Evolutionary conservation across 1,284 basidiomycete species (phyloP).

Genomic region (Cerrena zonata): DNA sequence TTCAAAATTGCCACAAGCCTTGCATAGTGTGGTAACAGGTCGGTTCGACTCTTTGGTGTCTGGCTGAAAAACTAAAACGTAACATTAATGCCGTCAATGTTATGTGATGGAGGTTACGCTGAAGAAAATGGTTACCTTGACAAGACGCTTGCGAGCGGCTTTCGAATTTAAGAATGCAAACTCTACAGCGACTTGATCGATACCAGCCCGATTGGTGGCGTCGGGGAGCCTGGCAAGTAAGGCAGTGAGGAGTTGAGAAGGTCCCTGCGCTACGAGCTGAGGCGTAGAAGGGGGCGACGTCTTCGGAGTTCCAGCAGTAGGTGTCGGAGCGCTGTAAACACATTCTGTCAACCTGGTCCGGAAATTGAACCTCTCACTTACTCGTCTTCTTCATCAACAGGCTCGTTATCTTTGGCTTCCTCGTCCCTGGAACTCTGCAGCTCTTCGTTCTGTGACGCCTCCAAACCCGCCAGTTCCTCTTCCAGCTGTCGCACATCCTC

Average conservation of each 20-base stretch:
- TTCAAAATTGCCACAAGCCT: conserved; percentile 84
- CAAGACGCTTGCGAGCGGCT: conserved; percentile 83
- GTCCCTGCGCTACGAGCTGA: conserved; percentile 73
- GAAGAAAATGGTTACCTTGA: conserved; percentile 52
- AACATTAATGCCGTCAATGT: background rate
- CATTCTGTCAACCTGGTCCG: conserved; percentile 8
- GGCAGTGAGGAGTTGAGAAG: conserved; percentile 86
- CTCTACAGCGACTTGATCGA: conserved; percentile 92
- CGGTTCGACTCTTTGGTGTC: conserved; percentile 83
- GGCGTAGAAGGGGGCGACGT: conserved; percentile 59
- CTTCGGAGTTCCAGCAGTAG: conserved; percentile 63
- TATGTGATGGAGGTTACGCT: background rate
- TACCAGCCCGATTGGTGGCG: conserved; percentile 84
- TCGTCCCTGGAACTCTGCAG: conserved; percentile 10
- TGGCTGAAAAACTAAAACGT: conserved; percentile 69
- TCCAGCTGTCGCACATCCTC: conserved; percentile 66
- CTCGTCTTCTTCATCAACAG: conserved; percentile 48
- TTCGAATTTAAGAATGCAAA: conserved; percentile 96
- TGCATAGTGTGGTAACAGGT: conserved; percentile 91
- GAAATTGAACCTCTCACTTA: conserved; percentile 26
- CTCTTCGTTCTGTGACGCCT: conserved; percentile 33
- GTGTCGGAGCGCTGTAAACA: conserved; percentile 44
- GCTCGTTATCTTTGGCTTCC: conserved; percentile 19
- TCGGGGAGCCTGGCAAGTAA: conserved; percentile 91
- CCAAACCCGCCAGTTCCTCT: conserved; percentile 52